Evolutionary conservation across 768 basidiomycete species (phyloP).

Genomic region (Leucocoprinus sp.): DNA sequence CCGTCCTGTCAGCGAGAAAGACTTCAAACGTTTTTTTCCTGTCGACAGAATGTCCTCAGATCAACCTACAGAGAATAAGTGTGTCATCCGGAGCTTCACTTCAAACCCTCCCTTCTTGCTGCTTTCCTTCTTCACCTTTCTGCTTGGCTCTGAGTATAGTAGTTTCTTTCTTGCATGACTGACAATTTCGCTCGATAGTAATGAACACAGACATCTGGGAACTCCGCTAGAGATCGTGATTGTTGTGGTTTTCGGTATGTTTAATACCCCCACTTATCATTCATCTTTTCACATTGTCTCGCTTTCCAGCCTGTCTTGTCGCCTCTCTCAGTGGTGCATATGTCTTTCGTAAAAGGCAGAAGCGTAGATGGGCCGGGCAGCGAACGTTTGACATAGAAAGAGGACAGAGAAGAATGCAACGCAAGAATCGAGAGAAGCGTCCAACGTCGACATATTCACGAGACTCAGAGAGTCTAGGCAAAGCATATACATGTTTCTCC

Average conservation of each 20-base stretch:
- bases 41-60: not conserved
- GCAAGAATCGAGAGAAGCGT: not conserved
- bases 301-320: slow-evolving; percentile 18
- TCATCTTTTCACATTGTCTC: not conserved
- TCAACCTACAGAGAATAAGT: not conserved
- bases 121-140: not conserved
- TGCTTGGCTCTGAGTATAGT: too few species aligned
- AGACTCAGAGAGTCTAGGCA: not conserved
- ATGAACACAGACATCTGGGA: slow-evolving; percentile 24
- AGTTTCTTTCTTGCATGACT: not conserved
- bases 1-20: too few species aligned
- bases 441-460: not conserved
- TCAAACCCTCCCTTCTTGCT: not conserved
- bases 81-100: not conserved
- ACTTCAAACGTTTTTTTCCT: too few species aligned
- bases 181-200: slow-evolving; percentile 17
- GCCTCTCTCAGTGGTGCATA: slow-evolving; percentile 19
- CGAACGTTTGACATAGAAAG: slow-evolving; percentile 1
- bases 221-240: slow-evolving; percentile 31
- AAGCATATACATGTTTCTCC: too few species aligned
- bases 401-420: not conserved
- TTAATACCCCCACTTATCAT: not conserved
- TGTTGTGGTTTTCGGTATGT: slow-evolving; percentile 26
- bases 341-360: slow-evolving; percentile 14
- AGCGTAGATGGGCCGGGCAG: slow-evolving; percentile 11